Evolutionary conservation across 176 grass and related monocot species (phyloP).

Genomic region (Chloris gayana): DNA sequence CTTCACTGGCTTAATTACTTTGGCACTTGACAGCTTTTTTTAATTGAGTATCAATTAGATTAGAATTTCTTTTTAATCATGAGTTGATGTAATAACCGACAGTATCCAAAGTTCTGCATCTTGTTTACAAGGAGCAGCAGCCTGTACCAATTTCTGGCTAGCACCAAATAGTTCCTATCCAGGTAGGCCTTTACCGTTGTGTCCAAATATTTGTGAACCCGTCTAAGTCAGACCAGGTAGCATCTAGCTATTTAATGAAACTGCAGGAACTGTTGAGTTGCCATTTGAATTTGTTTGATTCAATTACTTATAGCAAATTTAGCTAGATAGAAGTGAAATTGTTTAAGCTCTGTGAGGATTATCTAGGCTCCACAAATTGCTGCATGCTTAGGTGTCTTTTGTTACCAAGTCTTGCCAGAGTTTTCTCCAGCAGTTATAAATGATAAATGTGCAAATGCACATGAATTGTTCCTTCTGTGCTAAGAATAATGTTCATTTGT

Average conservation of each 20-base stretch:
- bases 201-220: background rate
- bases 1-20: background rate
- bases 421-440: conserved; percentile 7
- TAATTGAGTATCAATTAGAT: background rate
- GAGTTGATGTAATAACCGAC: background rate
- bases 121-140: background rate
- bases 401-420: background rate
- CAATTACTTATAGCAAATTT: background rate
- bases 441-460: background rate
- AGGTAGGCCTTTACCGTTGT: background rate
- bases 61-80: background rate
- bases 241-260: background rate
- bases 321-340: background rate
- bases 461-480: background rate
- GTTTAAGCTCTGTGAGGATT: background rate
- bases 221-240: background rate
- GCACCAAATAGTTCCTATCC: background rate
- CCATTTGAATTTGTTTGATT: background rate
- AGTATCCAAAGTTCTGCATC: background rate
- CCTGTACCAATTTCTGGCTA: background rate
- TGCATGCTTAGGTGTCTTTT: background rate
- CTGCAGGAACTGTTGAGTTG: background rate
- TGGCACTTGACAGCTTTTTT: background rate
- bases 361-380: background rate
- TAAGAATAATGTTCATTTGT: too few species aligned